Percentiles rank a stretch among this genome's conserved stretches.
phyloP scores from a whole-genome alignment of 2,329 filamentous ascomycete genomes.

The Colletotrichum sp. region DNA sequence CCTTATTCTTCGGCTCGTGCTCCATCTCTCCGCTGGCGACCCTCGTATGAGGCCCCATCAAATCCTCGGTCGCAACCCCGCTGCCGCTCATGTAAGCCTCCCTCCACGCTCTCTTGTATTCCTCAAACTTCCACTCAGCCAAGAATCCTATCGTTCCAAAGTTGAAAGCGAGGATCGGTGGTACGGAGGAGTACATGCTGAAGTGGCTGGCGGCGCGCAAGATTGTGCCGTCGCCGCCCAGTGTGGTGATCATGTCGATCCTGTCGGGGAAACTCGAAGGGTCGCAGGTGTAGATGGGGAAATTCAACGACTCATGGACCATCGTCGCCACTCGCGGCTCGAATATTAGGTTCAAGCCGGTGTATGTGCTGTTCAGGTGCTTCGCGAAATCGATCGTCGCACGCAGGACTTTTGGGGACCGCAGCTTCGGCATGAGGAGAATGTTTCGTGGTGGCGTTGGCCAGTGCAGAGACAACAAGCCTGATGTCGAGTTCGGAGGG shows the following conservation, averaged over 20 bases:
- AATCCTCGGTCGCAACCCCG: conserved; percentile 52
- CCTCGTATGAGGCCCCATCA: conserved; percentile 44
- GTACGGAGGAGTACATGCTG: conserved; percentile 79
- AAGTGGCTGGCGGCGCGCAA: conserved; percentile 78
- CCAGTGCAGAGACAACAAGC: conserved; percentile 59
- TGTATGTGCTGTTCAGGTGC: conserved; percentile 82
- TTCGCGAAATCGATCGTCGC: conserved; percentile 64
- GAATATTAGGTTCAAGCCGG: conserved; percentile 80
- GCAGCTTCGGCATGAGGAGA: conserved; percentile 64
- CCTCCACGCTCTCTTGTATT: conserved; percentile 90
- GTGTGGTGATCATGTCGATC: conserved; percentile 86
- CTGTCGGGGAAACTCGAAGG: conserved; percentile 71
- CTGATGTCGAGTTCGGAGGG: conserved; percentile 52
- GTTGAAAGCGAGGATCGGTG: conserved; percentile 91
- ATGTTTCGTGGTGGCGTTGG: conserved; percentile 60
- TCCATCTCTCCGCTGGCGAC: conserved; percentile 33
- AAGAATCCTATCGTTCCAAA: conserved; percentile 97
- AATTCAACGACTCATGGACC: conserved; percentile 73
- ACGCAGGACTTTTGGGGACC: conserved; percentile 55
- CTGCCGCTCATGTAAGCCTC: conserved; percentile 87
- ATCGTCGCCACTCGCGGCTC: conserved; percentile 77
- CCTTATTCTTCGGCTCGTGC: conserved; percentile 21
- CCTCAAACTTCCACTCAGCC: conserved; percentile 93
- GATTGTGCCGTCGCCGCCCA: conserved; percentile 93
- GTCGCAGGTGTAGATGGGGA: conserved; percentile 71